Base-by-base conservation (phyloP, 306 rosid species). In the Corylus heterophylla region DNA sequence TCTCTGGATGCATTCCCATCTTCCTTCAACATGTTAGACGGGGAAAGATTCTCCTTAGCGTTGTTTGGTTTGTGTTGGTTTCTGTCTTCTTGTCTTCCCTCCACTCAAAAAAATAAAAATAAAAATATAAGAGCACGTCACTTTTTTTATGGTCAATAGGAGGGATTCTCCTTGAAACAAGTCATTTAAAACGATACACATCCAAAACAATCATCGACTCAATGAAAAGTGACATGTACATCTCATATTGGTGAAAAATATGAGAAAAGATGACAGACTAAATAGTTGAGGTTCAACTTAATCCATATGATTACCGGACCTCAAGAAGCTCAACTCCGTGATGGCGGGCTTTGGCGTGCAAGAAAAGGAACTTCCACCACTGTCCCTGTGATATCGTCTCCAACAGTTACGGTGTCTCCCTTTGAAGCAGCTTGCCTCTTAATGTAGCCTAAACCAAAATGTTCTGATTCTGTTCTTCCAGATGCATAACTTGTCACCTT, bases 361-460 rank as follows among this genome's bases (percentile, higher is more conserved):
- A 95, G 92, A 75, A 83, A 95, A 50, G 98, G 97, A 76, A 88
- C 89, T 85, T 91, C 92, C 14, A 88, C 86, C 79, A 92, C 84
- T 54, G 79, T 90, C 67, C 97, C 98, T 62, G 49, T 80, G 66
- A 89, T 77, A 81, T 75, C 63, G 83, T 90, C 92, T 81, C 94
- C 98, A 25, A 95, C 85, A 49, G 52, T 77, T 74, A 92, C 89
- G 4, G 71, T 83, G 83, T 83, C 94, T 73, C 97, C 97, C 62
- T 81, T 87, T 6, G 84, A 87, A 73, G 91, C 97, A 84, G 89
- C 89, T 84, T 80, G 77, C 84, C 87, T 91, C 89, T 92, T 94
- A 69, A 94, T 87, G 87, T 91, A 94, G 68, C 97, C 97, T 63
- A 94, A 85, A 77, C 98, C 98, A 37, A 88, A 84, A 83, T 92